phyloP scores from a whole-genome alignment of 1,284 basidiomycete species.

The Fomes fomentarius region DNA sequence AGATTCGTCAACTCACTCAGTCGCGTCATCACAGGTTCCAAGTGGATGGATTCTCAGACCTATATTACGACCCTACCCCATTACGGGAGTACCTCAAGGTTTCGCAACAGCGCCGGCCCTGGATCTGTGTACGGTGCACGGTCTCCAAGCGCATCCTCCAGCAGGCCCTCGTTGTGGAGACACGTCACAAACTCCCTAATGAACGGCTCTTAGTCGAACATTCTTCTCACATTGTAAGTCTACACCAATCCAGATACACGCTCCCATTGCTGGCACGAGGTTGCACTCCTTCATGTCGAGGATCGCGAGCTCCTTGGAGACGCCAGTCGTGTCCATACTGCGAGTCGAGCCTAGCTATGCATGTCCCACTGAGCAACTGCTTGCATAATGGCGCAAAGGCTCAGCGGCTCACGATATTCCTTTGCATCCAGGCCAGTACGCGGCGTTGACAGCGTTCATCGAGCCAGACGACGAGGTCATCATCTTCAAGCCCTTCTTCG shows the following conservation, averaged over 20 bases:
- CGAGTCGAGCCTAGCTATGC: no score
- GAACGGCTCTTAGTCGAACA: slow-evolving; percentile 66
- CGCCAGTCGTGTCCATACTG: no score
- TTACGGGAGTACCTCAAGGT: slow-evolving; percentile 39
- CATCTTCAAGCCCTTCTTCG: slow-evolving; percentile 97
- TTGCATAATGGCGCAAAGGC: no score
- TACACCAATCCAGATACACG: slow-evolving; percentile 32
- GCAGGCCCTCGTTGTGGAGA: slow-evolving; percentile 49
- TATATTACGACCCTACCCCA: slow-evolving; percentile 66
- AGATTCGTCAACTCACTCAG: no score
- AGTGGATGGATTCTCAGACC: slow-evolving; percentile 58
- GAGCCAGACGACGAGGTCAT: slow-evolving; percentile 95
- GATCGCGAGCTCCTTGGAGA: slow-evolving; percentile 46
- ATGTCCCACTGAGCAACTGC: no score
- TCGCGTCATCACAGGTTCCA: no score
- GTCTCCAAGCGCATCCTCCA: slow-evolving; percentile 37
- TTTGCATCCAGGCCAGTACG: slow-evolving; percentile 81
- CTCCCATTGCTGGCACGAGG: slow-evolving; percentile 48
- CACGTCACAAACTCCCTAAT: slow-evolving; percentile 47
- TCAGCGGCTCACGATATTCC: no score
- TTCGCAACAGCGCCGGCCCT: slow-evolving; percentile 26
- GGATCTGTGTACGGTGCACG: no score
- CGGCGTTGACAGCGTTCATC: slow-evolving; percentile 86
- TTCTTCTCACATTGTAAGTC: slow-evolving; percentile 59
- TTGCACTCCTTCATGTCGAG: slow-evolving; percentile 44